These are phyloP conservation scores for Scheffersomyces insectosa DNA, from an alignment of 1,139 yeast species.

Conservation along the genomic window DNA sequence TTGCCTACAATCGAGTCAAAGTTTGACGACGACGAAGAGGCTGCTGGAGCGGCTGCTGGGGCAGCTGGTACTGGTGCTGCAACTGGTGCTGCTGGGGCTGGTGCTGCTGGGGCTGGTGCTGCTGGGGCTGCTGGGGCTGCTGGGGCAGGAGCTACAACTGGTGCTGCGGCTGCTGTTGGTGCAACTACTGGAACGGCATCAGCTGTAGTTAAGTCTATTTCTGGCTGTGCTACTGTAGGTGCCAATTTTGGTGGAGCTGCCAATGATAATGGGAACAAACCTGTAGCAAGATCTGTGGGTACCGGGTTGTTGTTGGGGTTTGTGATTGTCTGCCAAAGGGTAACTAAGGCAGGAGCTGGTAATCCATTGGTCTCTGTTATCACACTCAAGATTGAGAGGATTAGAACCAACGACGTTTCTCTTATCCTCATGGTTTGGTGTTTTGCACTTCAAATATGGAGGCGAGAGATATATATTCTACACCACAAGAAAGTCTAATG, in stretches of 20 bases:
- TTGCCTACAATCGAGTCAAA: not conserved
- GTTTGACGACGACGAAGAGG: slow-evolving; percentile 1
- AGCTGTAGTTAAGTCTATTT: slow-evolving; percentile 5
- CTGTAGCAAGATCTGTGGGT: no score
- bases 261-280: slow-evolving; percentile 7
- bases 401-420: no score
- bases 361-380: no score
- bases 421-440: no score
- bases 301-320: no score
- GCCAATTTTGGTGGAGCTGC: slow-evolving; percentile 4
- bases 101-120: slow-evolving; percentile 5
- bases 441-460: no score
- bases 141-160: slow-evolving; percentile 2
- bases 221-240: no score
- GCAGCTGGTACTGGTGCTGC: slow-evolving; percentile 1
- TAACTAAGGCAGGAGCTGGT: slow-evolving; percentile 31
- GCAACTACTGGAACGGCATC: slow-evolving; percentile 5
- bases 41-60: slow-evolving; percentile 1
- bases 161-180: slow-evolving; percentile 5
- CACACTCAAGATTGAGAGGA: no score
- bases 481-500: no score
- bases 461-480: no score
- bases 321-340: slow-evolving; percentile 28
- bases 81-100: not conserved
- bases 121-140: slow-evolving; percentile 13